These are phyloP conservation scores for Imleria badia DNA, from an alignment of 768 basidiomycete genomes.

Conservation along the genomic window DNA sequence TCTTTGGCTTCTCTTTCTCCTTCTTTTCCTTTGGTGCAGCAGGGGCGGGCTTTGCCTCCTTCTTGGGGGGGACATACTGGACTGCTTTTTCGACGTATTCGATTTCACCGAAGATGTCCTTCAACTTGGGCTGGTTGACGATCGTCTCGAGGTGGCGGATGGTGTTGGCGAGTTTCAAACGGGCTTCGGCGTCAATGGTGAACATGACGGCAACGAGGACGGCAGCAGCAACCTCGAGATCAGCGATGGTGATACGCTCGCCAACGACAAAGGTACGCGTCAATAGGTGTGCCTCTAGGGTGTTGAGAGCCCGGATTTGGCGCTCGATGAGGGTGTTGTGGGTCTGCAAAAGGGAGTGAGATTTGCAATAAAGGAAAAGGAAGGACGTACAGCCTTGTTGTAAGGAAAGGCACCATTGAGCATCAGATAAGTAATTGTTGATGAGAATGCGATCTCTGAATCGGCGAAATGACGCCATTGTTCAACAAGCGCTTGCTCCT, in stretches of 20 bases:
- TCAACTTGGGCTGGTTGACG: conserved; percentile 77
- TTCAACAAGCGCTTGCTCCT: conserved; percentile 75
- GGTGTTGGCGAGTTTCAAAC: conserved; percentile 70
- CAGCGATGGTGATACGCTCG: conserved; percentile 94
- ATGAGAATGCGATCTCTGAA: conserved; percentile 50
- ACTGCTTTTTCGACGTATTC: conserved; percentile 66
- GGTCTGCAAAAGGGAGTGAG: conserved; percentile 39
- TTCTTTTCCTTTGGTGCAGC: conserved; percentile 51
- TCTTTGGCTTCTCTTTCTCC: conserved; percentile 64
- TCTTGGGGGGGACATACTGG: conserved; percentile 71
- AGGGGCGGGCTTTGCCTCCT: conserved; percentile 50
- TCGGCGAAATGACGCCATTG: conserved; percentile 85
- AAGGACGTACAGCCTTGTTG: conserved; percentile 72
- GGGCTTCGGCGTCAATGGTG: conserved; percentile 64
- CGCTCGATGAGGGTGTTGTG: conserved; percentile 57
- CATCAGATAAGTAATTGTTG: conserved; percentile 41
- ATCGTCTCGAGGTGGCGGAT: conserved; percentile 88
- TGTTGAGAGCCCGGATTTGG: conserved; percentile 55
- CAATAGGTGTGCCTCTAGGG: conserved; percentile 72
- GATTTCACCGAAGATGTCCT: conserved; percentile 60
- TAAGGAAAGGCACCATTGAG: conserved; percentile 61
- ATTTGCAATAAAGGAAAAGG: background rate
- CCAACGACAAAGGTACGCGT: conserved; percentile 88
- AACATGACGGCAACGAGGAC: conserved; percentile 52
- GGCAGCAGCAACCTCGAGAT: conserved; percentile 65